phyloP scores from a whole-genome alignment of 2,329 filamentous ascomycete species.

The Ophiocordyceps polyrhachis-furcata region DNA sequence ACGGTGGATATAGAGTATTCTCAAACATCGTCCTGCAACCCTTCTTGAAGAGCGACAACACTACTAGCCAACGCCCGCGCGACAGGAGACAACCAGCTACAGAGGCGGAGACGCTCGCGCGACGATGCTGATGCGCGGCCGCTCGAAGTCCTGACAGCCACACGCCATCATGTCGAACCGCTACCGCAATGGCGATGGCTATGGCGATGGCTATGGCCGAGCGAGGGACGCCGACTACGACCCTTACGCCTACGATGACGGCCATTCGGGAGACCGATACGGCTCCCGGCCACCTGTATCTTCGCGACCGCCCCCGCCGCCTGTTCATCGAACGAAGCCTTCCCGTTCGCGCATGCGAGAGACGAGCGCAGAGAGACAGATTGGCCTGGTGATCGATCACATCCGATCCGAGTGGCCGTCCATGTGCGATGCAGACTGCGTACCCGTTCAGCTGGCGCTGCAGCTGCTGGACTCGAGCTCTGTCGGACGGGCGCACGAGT shows the following conservation, averaged over 20 bases:
- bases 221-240: slow-evolving; percentile 32
- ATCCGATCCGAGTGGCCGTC: slow-evolving; percentile 84
- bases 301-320: slow-evolving; percentile 12
- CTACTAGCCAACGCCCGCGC: neutral
- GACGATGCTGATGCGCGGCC: slow-evolving; percentile 5
- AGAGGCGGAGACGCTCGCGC: neutral
- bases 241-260: slow-evolving; percentile 21
- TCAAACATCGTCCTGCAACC: neutral
- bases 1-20: neutral
- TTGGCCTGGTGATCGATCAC: slow-evolving; percentile 51
- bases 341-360: slow-evolving; percentile 19
- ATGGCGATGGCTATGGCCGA: slow-evolving; percentile 22
- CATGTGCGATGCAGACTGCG: slow-evolving; percentile 74
- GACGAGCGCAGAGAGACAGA: slow-evolving; percentile 36
- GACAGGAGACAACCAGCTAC: neutral
- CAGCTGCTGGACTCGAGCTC: slow-evolving; percentile 90
- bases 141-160: neutral
- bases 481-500: slow-evolving; percentile 76
- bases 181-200: slow-evolving; percentile 25
- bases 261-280: slow-evolving; percentile 24
- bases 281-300: slow-evolving; percentile 16
- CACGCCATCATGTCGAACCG: slow-evolving; percentile 27
- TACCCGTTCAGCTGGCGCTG: slow-evolving; percentile 86
- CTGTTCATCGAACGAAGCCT: slow-evolving; percentile 14
- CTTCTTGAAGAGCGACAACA: neutral